Base-by-base conservation (phyloP, 495 filamentous ascomycete genomes). In the Evansstolkia leycettana region DNA sequence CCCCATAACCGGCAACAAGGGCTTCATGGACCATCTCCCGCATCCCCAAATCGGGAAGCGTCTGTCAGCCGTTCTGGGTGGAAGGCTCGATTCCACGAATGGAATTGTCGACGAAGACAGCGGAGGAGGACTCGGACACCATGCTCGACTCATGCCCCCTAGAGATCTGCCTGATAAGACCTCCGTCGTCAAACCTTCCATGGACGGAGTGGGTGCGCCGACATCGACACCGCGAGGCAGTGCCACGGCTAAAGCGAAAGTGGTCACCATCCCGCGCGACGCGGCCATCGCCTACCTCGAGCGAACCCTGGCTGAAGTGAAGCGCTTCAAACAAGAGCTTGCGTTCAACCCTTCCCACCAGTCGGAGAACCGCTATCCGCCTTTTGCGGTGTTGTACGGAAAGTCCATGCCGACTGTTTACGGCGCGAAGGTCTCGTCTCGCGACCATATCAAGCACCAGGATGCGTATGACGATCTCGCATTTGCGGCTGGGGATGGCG, bases 391-490 rank as follows among this genome's bases (percentile, higher is more conserved):
- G n/a, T 68, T 96, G 7, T 96, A 92, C 67, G 82, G 80, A 24
- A 94, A 92, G 52, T 75, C 75, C 15, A 76, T 80, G 2, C 88
- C 89, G 0, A 96, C 89, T 0, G 82, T 93, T 1, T 82, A 73
- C 54, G 85, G 76, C 0, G 85, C 82, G 1, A 71, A 74, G 9
- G 84, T 96, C 7, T 47, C 67, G 4, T 73, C 74, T 2, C 49
- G 65, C 5, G 79, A 84, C 23, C 64, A 64, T 0, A 94, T 95
- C 42, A 75, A 76, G 35, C 72, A 74, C 25, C 57, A 72, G 1
- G 84, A 92, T 57, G 78, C 79, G 2, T 96, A 93, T 49, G 89
- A 94, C 41, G 78, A 93, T 39, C 64, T 94, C 2, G 73, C 83
- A 0, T 95, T 95, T 56, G 81, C 78, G 0, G 78, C 75, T 24